These are phyloP conservation scores for Elaeis guineensis DNA, from an alignment of 176 grass and related monocot genomes.

Conservation along the genomic window DNA sequence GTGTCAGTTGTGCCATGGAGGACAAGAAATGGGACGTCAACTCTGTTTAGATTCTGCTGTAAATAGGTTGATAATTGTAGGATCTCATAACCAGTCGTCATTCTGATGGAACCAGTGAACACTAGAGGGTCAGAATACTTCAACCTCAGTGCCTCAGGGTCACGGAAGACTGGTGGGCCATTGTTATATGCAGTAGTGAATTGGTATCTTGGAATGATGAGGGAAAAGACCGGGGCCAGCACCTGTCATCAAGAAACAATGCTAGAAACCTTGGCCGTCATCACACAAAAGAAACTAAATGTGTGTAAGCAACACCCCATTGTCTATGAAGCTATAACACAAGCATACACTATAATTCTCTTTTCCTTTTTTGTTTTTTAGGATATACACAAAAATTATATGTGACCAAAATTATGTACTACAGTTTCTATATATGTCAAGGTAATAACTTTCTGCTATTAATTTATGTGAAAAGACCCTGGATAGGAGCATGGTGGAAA, in stretches of 20 bases:
- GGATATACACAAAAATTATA: too few relatives aligned
- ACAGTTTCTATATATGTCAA: too few relatives aligned
- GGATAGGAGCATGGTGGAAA: too few relatives aligned
- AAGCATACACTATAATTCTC: too few relatives aligned
- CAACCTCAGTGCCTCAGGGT: conserved; percentile 45
- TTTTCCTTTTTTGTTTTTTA: too few relatives aligned
- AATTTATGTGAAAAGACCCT: too few relatives aligned
- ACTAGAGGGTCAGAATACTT: conserved; percentile 87
- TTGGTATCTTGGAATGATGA: conserved; percentile 63
- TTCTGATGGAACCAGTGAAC: conserved; percentile 75
- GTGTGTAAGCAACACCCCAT: too few relatives aligned
- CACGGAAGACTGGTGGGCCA: conserved; percentile 48
- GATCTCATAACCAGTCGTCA: conserved; percentile 77
- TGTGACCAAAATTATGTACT: too few relatives aligned
- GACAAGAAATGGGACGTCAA: conserved; percentile 52
- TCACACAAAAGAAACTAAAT: too few relatives aligned
- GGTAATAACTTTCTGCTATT: too few relatives aligned
- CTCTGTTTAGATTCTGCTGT: conserved; percentile 36
- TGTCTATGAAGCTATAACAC: too few relatives aligned
- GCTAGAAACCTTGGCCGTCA: too few relatives aligned
- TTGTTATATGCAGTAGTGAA: conserved; percentile 37
- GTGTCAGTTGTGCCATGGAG: conserved; percentile 60
- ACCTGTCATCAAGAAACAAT: conserved; percentile 21
- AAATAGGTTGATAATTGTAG: conserved; percentile 49
- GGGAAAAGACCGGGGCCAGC: conserved; percentile 56